phyloP scores from a whole-genome alignment of 1,139 yeast species.

The Pichia sp. region DNA sequence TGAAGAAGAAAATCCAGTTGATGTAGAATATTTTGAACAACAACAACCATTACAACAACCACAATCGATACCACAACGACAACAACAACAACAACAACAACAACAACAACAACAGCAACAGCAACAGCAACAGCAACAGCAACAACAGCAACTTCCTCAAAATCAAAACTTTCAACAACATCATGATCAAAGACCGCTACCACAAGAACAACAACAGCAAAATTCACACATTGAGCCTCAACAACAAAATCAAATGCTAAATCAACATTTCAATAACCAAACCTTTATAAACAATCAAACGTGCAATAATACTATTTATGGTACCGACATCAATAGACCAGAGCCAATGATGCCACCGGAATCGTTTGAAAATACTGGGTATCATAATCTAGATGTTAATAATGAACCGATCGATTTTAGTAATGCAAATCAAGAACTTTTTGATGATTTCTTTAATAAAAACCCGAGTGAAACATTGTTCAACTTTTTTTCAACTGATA shows the following conservation, averaged over 20 bases:
- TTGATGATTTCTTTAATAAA: slow-evolving; percentile 28
- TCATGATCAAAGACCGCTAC: not conserved
- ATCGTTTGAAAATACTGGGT: not conserved
- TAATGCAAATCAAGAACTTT: slow-evolving; percentile 25
- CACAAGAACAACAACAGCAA: not conserved
- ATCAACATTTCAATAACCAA: not conserved
- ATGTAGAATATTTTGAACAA: slow-evolving; percentile 14
- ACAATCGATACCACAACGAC: too few relatives aligned
- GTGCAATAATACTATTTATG: too few relatives aligned
- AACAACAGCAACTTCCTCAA: too few relatives aligned
- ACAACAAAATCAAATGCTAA: not conserved
- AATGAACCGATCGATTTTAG: slow-evolving; percentile 12
- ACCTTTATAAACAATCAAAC: too few relatives aligned
- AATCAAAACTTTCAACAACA: too few relatives aligned
- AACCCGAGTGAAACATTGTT: slow-evolving; percentile 51
- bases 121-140: too few relatives aligned
- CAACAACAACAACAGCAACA: too few relatives aligned
- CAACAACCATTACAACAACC: not conserved
- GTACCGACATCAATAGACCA: too few relatives aligned
- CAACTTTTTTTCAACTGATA: slow-evolving; percentile 58
- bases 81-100: too few relatives aligned
- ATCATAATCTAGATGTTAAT: not conserved
- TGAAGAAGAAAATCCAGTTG: slow-evolving; percentile 3
- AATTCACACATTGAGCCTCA: not conserved
- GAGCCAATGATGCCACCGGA: too few relatives aligned